Evolutionary conservation across 2,329 filamentous ascomycete genomes (phyloP).

Genomic region (Cercospora berteroae): DNA sequence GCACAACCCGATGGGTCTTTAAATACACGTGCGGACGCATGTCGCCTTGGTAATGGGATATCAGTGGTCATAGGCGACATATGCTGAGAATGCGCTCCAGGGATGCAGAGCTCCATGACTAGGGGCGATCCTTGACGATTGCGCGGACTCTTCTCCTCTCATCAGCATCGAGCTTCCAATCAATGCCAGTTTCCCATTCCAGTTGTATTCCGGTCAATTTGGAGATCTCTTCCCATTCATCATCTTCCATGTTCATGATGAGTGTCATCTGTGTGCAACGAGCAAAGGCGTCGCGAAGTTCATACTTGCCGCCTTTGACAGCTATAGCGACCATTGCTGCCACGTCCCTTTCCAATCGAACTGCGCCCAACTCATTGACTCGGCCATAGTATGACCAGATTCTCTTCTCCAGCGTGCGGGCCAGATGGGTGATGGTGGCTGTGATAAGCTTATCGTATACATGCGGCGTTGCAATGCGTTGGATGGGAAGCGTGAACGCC

Average conservation of each 20-base stretch:
- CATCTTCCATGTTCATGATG: constrained; percentile 91
- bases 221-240: constrained; percentile 78
- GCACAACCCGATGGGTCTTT: background rate
- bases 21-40: background rate
- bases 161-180: constrained; percentile 69
- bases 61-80: background rate
- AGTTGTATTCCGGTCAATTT: constrained; percentile 46
- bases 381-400: constrained; percentile 77
- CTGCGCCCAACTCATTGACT: constrained; percentile 77
- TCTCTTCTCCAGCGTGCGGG: constrained; percentile 79
- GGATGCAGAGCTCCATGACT: background rate
- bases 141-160: constrained; percentile 71
- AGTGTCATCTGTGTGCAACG: constrained; percentile 77
- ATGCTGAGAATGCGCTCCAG: background rate
- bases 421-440: constrained; percentile 70
- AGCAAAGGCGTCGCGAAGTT: constrained; percentile 72
- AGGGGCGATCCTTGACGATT: constrained; percentile 26
- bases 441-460: constrained; percentile 76
- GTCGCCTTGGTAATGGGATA: background rate
- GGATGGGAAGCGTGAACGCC: constrained; percentile 77
- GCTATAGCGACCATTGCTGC: constrained; percentile 69
- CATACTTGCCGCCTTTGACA: constrained; percentile 68
- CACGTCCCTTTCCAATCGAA: constrained; percentile 80
- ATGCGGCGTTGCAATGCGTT: constrained; percentile 74
- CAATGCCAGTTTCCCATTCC: constrained; percentile 63